These are phyloP conservation scores for Berkeleyomyces basicola DNA, from an alignment of 2,329 filamentous ascomycete genomes.

Conservation along the genomic window DNA sequence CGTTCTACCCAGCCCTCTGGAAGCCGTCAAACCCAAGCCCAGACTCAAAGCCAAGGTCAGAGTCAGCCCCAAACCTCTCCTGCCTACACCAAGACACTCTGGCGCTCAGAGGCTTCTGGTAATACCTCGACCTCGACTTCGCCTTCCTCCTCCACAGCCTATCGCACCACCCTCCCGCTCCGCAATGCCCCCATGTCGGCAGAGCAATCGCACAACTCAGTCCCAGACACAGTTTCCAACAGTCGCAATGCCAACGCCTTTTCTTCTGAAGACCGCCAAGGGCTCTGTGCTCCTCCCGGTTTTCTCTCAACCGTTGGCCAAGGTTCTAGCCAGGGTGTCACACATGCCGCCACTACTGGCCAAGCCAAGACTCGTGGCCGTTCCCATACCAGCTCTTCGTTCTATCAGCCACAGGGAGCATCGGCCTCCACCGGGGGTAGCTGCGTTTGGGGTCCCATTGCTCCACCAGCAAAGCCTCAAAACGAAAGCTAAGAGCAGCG, in stretches of 20 bases:
- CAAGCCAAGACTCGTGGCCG: background rate
- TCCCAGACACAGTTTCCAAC: background rate
- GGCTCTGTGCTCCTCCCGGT: background rate
- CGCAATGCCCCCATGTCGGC: background rate
- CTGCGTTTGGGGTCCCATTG: conserved; percentile 20
- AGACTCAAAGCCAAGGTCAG: background rate
- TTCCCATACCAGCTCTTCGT: background rate
- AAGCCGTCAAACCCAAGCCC: background rate
- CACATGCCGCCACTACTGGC: background rate
- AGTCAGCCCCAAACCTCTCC: background rate
- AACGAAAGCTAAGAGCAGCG: background rate
- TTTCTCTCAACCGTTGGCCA: background rate
- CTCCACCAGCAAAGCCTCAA: conserved; percentile 20
- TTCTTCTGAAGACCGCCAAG: background rate
- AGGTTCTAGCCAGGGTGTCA: background rate
- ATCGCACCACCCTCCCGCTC: background rate
- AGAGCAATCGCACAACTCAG: background rate
- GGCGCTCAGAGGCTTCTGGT: background rate
- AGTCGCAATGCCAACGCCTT: background rate
- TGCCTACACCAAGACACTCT: conserved; percentile 1
- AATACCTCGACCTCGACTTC: background rate
- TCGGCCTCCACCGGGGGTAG: background rate
- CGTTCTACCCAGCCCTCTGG: background rate
- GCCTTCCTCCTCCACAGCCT: background rate
- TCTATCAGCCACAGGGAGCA: background rate